phyloP scores from a whole-genome alignment of 371 early-diverging fungal genomes.

The Apophysomyces variabilis region DNA sequence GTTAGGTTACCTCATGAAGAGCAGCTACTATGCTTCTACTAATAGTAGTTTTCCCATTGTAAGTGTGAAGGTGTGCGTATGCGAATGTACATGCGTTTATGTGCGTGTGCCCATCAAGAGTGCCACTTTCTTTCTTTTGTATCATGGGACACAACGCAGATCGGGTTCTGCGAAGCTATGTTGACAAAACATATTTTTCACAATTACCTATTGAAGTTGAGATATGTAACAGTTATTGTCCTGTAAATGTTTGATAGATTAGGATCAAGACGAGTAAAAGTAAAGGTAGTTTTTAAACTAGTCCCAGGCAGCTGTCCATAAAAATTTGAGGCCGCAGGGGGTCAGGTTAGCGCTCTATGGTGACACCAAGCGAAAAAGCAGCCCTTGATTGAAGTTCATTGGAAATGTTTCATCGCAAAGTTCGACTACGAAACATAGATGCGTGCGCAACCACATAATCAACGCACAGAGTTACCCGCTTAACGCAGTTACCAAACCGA shows the following conservation, averaged over 20 bases:
- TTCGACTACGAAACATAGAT: constrained; percentile 24
- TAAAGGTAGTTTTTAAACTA: neutral
- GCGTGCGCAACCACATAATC: constrained; percentile 16
- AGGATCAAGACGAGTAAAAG: neutral
- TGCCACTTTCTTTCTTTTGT: constrained; percentile 6
- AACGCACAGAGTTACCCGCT: constrained; percentile 10
- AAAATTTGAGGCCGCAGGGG: constrained; percentile 4
- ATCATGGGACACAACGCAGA: constrained; percentile 8
- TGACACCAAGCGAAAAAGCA: neutral
- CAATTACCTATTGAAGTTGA: too few relatives aligned
- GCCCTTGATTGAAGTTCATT: constrained; percentile 22
- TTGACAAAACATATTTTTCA: neutral
- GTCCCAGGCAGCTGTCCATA: constrained; percentile 4
- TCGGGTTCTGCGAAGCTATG: neutral
- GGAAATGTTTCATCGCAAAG: constrained; percentile 31
- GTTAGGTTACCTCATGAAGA: neutral
- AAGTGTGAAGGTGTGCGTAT: neutral
- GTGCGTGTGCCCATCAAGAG: constrained; percentile 2
- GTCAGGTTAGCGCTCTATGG: constrained; percentile 10
- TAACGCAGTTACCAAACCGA: constrained; percentile 16
- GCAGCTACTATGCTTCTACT: too few relatives aligned
- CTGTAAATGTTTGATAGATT: neutral
- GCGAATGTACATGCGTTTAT: neutral
- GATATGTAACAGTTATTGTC: too few relatives aligned
- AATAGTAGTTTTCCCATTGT: neutral